Evolutionary conservation across 2,329 filamentous ascomycete genomes (phyloP).

Genomic region (Chrysosporium queenslandicum): DNA sequence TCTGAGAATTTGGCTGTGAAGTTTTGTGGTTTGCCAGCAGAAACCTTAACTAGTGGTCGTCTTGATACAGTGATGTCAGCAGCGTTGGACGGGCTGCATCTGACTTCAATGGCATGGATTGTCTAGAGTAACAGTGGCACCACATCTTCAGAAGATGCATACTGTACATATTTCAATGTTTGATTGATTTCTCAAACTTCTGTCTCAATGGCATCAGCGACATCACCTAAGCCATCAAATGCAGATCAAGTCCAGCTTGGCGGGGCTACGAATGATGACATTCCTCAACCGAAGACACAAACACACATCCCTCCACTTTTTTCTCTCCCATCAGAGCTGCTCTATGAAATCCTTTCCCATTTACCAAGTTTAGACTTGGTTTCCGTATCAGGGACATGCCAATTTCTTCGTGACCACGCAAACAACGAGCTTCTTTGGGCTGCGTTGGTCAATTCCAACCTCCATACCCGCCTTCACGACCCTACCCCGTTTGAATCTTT

Average conservation of each 20-base stretch:
- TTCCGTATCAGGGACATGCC: conserved; percentile 52
- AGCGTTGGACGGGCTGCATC: too few species aligned
- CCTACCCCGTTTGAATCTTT: conserved; percentile 55
- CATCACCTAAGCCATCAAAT: neutral
- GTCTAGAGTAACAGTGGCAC: too few species aligned
- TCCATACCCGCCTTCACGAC: conserved; percentile 49
- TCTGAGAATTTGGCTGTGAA: too few species aligned
- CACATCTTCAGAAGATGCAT: too few species aligned
- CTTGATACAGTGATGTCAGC: too few species aligned
- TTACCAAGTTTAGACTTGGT: conserved; percentile 57
- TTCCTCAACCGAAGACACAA: neutral
- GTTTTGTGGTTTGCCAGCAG: too few species aligned
- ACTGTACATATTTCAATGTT: too few species aligned
- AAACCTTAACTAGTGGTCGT: too few species aligned
- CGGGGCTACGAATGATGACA: neutral
- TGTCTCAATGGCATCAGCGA: neutral
- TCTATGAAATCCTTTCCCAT: conserved; percentile 59
- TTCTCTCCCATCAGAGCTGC: conserved; percentile 61
- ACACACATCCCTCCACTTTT: conserved; percentile 19
- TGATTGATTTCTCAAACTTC: too few species aligned
- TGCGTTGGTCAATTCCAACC: conserved; percentile 55
- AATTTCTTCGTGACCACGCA: conserved; percentile 48
- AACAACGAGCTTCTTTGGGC: conserved; percentile 63
- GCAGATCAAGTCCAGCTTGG: neutral
- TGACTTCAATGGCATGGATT: too few species aligned